These are phyloP conservation scores for Zangia roseola DNA, from an alignment of 768 basidiomycete genomes.

Conservation along the genomic window DNA sequence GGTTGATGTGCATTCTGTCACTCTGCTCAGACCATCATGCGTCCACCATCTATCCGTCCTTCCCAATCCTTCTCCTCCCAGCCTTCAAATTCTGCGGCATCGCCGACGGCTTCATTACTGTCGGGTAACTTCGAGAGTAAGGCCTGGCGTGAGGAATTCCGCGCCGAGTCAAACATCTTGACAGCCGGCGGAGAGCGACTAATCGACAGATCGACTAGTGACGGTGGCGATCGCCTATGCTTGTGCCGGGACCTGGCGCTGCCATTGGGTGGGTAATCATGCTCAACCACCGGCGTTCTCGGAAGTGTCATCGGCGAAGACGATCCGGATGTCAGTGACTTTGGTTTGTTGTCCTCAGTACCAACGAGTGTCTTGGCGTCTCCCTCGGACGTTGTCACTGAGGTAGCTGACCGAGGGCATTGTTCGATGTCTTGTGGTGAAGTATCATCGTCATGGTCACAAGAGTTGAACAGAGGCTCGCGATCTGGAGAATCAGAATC, in stretches of 20 bases:
- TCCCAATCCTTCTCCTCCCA: conserved; percentile 58
- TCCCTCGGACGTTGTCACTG: conserved; percentile 34
- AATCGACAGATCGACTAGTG: conserved; percentile 40
- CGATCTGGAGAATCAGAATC: conserved; percentile 43
- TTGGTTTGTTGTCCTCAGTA: conserved; percentile 15
- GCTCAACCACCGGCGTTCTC: conserved; percentile 7
- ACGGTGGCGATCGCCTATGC: conserved; percentile 35
- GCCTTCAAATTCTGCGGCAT: conserved; percentile 17
- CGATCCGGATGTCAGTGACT: conserved; percentile 9
- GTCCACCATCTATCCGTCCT: conserved; percentile 40
- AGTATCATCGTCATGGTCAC: conserved; percentile 50
- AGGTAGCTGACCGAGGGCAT: conserved; percentile 34
- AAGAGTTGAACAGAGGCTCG: conserved; percentile 64
- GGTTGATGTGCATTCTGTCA: conserved; percentile 33
- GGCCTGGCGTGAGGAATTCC: conserved; percentile 2
- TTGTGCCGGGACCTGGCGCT: conserved; percentile 32
- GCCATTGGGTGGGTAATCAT: conserved; percentile 57
- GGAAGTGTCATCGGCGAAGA: conserved; percentile 16
- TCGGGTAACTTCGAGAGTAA: conserved; percentile 1
- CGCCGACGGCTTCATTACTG: neutral
- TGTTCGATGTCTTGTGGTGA: conserved; percentile 46
- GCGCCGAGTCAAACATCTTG: conserved; percentile 30
- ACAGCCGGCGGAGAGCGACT: conserved; percentile 32
- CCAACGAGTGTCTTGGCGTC: conserved; percentile 21
- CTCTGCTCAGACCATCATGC: conserved; percentile 38